Conservation (phyloP, 345 rosid genomes). For the Citrus australasica region DNA sequence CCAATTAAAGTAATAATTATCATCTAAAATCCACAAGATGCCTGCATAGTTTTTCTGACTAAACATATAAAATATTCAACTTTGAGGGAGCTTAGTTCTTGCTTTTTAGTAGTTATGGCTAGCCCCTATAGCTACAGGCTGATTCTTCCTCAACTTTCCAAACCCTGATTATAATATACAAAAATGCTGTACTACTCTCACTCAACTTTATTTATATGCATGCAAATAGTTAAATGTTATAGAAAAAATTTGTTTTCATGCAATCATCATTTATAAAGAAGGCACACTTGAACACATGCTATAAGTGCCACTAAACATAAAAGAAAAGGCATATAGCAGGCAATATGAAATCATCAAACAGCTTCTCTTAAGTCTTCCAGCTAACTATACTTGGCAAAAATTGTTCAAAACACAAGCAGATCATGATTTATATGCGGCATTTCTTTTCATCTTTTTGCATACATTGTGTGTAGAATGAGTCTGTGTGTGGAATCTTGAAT, state of each 20-base stretch:
- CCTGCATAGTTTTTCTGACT: conserved; percentile 25
- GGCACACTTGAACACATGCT: neutral
- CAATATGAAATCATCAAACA: neutral
- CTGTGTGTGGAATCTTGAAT: conserved; percentile 3
- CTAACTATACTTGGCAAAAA: neutral
- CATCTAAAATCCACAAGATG: conserved; percentile 29
- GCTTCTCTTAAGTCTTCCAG: neutral
- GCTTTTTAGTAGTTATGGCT: conserved; percentile 23
- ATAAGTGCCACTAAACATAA: neutral
- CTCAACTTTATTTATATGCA: neutral
- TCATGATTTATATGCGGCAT: neutral
- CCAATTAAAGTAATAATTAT: conserved; percentile 21
- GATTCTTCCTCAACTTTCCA: conserved; percentile 23
- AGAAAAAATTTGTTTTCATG: neutral
- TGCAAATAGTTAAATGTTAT: neutral
- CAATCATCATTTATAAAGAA: neutral
- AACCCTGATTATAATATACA: neutral
- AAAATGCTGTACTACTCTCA: conserved; percentile 4
- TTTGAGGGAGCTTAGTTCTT: conserved; percentile 17
- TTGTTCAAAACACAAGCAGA: neutral
- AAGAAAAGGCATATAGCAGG: neutral
- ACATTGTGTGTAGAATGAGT: neutral
- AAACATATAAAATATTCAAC: conserved; percentile 18
- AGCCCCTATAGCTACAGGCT: conserved; percentile 16
- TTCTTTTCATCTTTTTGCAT: neutral